phyloP scores from a whole-genome alignment of 345 rosid genomes.

The Gossypioides kirkii region DNA sequence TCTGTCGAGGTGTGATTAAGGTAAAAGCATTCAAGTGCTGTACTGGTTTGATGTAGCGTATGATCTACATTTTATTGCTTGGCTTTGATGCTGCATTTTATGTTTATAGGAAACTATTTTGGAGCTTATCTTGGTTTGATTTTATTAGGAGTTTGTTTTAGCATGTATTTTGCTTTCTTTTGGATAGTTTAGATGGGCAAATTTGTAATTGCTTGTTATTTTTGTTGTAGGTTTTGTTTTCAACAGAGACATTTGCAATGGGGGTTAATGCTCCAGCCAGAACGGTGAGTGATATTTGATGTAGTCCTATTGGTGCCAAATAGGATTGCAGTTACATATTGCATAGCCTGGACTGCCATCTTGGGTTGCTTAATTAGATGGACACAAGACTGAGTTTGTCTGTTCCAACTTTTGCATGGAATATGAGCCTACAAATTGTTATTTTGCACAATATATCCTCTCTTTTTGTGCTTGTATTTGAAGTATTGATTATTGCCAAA shows the following conservation, averaged over 20 bases:
- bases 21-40: slow-evolving; percentile 25
- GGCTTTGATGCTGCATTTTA: neutral
- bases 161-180: slow-evolving; percentile 6
- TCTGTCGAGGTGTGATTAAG: slow-evolving; percentile 96
- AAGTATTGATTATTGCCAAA: neutral
- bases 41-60: neutral
- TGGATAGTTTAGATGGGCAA: neutral
- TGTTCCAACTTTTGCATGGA: neutral
- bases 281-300: slow-evolving; percentile 55
- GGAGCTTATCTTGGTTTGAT: neutral
- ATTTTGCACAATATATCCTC: neutral
- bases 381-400: neutral
- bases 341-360: slow-evolving; percentile 2
- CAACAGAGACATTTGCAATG: slow-evolving; percentile 99
- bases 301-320: slow-evolving; percentile 3
- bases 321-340: neutral
- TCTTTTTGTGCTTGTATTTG: neutral
- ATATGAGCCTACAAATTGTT: neutral
- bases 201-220: slow-evolving; percentile 19
- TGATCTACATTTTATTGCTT: neutral
- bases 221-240: slow-evolving; percentile 68
- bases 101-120: no score
- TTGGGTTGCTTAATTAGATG: slow-evolving; percentile 8
- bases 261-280: slow-evolving; percentile 99
- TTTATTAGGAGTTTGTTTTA: neutral